Base-by-base conservation (phyloP, 164 flowering plant species). In the Brasenia schreberi region DNA sequence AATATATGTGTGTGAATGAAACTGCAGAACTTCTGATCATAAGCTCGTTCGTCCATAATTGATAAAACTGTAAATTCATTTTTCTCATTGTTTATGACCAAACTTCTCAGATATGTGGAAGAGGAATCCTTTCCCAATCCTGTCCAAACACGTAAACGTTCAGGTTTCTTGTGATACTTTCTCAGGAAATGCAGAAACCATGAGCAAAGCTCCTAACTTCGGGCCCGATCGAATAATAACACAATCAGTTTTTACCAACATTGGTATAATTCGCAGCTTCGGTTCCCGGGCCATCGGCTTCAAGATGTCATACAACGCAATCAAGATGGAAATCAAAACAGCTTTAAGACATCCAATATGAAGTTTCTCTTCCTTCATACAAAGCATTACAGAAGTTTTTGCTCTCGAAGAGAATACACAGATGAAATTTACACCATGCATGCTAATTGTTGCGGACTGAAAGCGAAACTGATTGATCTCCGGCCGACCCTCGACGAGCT, bases 211-310 rank as follows among this genome's bases (percentile, higher is more conserved):
- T 0, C 77, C 83, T 66, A 86, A 88, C 78, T 81, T 87, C 0
- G 95, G 95, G 71, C 79, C 4, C 43, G 77, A 64, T 86, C 95
- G 1, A 86, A 81, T 81, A 82, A 81, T 74, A 77, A 67, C 65
- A 88, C 95, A 11, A 72, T 85, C 43, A 19, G 81, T 1, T 53
- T 88, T 9, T 81, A 79, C 39, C 73, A 79, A 6, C 63, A 33
- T 7, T 87, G 89, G 95, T 79, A 87, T 61, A 14, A 72, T 71
- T 43, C 63, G 7, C 70, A 68, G 68, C 4, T 62, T 4, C 42
- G 69, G 63, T 63, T 73, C 64, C 79, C 81, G 0, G 18, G 66
- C 4, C 19, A 14, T 2, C 23, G 72, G 19, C 72, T 69, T 18
- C 72, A 69, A 62, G 19, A 66, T 5, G 73, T 69, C 33, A 68